Conservation (phyloP, 2,329 filamentous ascomycete genomes). For the Orbilia quercus region DNA sequence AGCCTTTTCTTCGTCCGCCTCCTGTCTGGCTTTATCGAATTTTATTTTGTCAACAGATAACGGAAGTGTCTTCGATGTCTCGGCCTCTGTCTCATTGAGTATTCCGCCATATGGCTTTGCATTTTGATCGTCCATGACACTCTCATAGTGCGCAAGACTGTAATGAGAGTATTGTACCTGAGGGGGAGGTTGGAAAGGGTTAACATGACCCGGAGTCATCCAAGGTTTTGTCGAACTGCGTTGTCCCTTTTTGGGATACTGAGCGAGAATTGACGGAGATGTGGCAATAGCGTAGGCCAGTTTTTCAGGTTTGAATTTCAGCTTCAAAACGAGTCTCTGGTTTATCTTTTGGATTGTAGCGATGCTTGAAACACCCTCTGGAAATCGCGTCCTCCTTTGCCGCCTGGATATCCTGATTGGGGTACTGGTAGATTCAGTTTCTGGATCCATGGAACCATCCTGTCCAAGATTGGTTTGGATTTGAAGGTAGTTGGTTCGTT, state of each 20-base stretch:
- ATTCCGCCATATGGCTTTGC: conserved; percentile 93
- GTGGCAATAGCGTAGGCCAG: conserved; percentile 53
- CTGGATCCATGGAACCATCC: conserved; percentile 23
- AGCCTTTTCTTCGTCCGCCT: conserved; percentile 75
- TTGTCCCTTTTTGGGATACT: conserved; percentile 42
- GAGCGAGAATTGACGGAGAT: conserved; percentile 39
- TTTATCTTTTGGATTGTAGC: conserved; percentile 41
- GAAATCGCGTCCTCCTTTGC: conserved; percentile 41
- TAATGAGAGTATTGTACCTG: conserved; percentile 53
- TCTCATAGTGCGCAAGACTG: conserved; percentile 43
- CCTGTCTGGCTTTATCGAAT: conserved; percentile 89
- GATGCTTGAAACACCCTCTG: conserved; percentile 28
- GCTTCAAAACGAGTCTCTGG: conserved; percentile 34
- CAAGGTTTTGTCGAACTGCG: conserved; percentile 36
- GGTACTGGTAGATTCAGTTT: conserved; percentile 27
- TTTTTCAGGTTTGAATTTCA: conserved; percentile 54
- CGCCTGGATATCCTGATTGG: conserved; percentile 51
- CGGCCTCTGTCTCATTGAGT: conserved; percentile 85
- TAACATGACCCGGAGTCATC: conserved; percentile 43
- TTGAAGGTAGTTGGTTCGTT: conserved; percentile 36
- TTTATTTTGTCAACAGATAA: conserved; percentile 80
- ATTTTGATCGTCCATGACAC: conserved; percentile 59
- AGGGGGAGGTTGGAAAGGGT: conserved; percentile 47
- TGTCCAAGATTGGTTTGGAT: conserved; percentile 26
- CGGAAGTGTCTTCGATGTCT: conserved; percentile 89